phyloP scores from a whole-genome alignment of 1,284 basidiomycete genomes.

The Takashimella koratensis region DNA sequence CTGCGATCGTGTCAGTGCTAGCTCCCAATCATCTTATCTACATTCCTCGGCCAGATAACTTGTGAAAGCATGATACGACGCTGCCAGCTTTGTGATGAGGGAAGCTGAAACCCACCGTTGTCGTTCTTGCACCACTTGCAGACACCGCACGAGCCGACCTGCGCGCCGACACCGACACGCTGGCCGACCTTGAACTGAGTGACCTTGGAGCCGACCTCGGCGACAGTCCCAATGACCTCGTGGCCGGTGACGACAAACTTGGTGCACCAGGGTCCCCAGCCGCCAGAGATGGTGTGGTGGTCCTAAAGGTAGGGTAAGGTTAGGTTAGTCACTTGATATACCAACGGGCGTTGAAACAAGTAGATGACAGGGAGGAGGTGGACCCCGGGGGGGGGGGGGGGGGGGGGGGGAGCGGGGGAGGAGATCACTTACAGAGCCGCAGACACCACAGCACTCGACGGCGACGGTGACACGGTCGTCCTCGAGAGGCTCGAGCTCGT shows the following conservation, averaged over 20 bases:
- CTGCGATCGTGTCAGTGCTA: conserved; percentile 39
- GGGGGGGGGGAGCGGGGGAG: background rate
- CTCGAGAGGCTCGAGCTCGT: conserved; percentile 64
- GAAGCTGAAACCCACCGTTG: conserved; percentile 38
- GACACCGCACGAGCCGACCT: conserved; percentile 46
- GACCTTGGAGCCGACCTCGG: conserved; percentile 72
- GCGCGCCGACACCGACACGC: conserved; percentile 36
- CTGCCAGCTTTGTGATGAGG: conserved; percentile 13
- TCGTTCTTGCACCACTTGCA: conserved; percentile 47
- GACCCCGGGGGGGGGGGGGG: background rate
- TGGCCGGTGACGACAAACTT: conserved; percentile 67
- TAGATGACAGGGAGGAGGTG: background rate
- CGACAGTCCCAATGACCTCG: conserved; percentile 63
- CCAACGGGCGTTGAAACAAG: background rate
- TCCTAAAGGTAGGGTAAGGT: conserved; percentile 17
- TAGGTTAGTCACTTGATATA: background rate
- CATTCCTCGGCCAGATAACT: too few species aligned
- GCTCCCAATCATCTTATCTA: conserved; percentile 71
- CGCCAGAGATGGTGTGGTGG: conserved; percentile 48
- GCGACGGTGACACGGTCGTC: conserved; percentile 64
- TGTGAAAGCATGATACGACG: too few species aligned
- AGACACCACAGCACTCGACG: conserved; percentile 58
- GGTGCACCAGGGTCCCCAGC: conserved; percentile 51
- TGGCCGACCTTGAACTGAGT: conserved; percentile 62
- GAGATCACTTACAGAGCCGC: conserved; percentile 24